Conservation (phyloP, 441 rosid genomes). For the Populus hybrid region DNA sequence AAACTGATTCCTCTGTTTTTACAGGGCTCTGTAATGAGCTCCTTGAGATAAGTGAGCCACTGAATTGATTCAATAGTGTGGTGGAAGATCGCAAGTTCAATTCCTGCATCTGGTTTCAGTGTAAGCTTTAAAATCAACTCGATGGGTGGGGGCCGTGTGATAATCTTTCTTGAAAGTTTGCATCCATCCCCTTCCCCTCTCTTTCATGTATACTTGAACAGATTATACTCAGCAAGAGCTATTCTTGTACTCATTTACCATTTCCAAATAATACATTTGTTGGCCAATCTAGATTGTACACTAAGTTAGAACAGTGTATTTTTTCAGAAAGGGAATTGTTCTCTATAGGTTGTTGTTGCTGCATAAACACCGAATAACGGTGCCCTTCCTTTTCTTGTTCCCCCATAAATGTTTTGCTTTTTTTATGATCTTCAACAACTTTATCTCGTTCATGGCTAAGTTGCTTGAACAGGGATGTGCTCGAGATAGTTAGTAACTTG, state of each 20-base stretch:
- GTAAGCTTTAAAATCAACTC: not conserved
- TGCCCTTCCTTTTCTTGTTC: not conserved
- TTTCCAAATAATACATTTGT: not conserved
- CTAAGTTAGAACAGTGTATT: not conserved
- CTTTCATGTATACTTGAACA: not conserved
- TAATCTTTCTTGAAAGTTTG: not conserved
- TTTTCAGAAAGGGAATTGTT: not conserved
- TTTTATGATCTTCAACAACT: not conserved
- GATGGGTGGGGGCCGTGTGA: not conserved
- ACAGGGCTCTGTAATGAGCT: conserved; percentile 77
- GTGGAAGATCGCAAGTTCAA: not conserved
- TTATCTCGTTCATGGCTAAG: not conserved
- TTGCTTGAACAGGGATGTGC: not conserved
- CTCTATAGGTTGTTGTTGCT: not conserved
- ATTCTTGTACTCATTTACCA: not conserved
- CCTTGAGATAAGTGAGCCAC: conserved; percentile 30
- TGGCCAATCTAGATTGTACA: not conserved
- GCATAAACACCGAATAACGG: not conserved
- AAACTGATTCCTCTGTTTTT: conserved; percentile 60
- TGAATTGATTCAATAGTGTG: conserved; percentile 13
- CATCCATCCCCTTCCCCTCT: not conserved
- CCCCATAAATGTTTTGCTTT: not conserved
- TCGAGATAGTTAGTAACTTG: not conserved
- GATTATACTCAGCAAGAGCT: not conserved
- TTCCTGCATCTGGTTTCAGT: not conserved